Evolutionary conservation across 768 basidiomycete genomes (phyloP).

Genomic region (Calocera viscosa): DNA sequence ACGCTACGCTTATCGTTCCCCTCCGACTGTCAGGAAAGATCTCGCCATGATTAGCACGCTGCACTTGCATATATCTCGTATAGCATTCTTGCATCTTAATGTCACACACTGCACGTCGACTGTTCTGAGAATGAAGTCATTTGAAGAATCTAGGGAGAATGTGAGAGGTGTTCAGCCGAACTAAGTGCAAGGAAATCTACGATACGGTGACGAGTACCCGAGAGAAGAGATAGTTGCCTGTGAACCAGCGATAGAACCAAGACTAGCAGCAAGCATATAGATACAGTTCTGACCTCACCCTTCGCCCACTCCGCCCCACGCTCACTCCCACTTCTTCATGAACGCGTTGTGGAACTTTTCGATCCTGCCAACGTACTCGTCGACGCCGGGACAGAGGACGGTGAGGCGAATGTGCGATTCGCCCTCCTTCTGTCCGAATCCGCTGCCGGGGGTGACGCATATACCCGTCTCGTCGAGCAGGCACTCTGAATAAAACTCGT

Average conservation of each 20-base stretch:
- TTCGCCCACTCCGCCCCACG: not conserved
- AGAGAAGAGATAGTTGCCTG: not conserved
- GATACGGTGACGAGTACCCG: not conserved
- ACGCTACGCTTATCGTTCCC: conserved; percentile 55
- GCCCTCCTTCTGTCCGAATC: conserved; percentile 86
- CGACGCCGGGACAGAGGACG: conserved; percentile 86
- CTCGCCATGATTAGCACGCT: not conserved
- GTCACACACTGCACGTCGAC: too few species aligned
- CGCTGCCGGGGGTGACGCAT: conserved; percentile 84
- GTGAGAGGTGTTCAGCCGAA: too few species aligned
- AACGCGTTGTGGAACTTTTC: conserved; percentile 61
- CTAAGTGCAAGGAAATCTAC: not conserved
- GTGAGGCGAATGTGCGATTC: conserved; percentile 88
- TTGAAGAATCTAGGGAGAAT: too few species aligned
- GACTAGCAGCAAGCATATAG: not conserved
- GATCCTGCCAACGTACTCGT: conserved; percentile 77
- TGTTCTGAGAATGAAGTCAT: too few species aligned
- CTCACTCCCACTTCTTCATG: conserved; percentile 35
- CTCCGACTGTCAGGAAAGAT: conserved; percentile 22
- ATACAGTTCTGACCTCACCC: not conserved
- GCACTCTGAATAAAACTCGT: conserved; percentile 75
- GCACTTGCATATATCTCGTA: not conserved
- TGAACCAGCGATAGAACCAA: too few species aligned
- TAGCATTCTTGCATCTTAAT: too few species aligned
- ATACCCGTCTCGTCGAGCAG: conserved; percentile 84